These are phyloP conservation scores for Monosporascus cannonballus DNA, from an alignment of 2,329 filamentous ascomycete species.

Conservation along the genomic window DNA sequence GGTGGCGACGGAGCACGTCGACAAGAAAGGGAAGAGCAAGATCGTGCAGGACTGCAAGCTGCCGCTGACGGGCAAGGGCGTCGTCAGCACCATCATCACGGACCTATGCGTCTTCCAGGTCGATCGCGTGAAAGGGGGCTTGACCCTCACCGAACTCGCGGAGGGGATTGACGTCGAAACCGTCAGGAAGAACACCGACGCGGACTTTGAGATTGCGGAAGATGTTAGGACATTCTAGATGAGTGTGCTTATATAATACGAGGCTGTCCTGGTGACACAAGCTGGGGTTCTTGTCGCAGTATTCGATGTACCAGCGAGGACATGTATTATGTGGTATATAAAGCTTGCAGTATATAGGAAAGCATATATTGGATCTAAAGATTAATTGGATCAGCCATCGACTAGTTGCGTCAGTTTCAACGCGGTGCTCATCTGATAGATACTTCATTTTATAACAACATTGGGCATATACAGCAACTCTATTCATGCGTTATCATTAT, in stretches of 20 bases:
- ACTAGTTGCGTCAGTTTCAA: too few species aligned
- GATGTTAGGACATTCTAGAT: conserved; percentile 41
- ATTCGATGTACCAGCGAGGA: too few species aligned
- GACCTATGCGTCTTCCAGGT: conserved; percentile 71
- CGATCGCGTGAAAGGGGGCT: conserved; percentile 51
- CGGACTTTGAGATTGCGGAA: conserved; percentile 57
- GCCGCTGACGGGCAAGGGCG: conserved; percentile 58
- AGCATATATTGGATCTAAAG: too few species aligned
- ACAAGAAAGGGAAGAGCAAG: conserved; percentile 63
- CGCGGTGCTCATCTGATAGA: too few species aligned
- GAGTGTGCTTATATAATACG: not conserved
- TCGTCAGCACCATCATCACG: conserved; percentile 68
- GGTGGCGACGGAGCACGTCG: conserved; percentile 63
- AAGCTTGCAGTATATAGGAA: too few species aligned
- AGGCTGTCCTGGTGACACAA: too few species aligned
- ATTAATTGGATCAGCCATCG: too few species aligned
- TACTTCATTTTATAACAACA: too few species aligned
- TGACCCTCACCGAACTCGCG: conserved; percentile 66
- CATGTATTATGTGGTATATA: too few species aligned
- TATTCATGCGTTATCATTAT: too few species aligned
- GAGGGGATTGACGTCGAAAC: conserved; percentile 64
- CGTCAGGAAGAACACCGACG: conserved; percentile 63
- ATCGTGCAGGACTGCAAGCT: conserved; percentile 58
- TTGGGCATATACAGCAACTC: too few species aligned
- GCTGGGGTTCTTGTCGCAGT: too few species aligned